Percentiles rank a stretch among this genome's conserved stretches.
phyloP scores from a whole-genome alignment of 306 rosid genomes.

The Benincasa hispida region DNA sequence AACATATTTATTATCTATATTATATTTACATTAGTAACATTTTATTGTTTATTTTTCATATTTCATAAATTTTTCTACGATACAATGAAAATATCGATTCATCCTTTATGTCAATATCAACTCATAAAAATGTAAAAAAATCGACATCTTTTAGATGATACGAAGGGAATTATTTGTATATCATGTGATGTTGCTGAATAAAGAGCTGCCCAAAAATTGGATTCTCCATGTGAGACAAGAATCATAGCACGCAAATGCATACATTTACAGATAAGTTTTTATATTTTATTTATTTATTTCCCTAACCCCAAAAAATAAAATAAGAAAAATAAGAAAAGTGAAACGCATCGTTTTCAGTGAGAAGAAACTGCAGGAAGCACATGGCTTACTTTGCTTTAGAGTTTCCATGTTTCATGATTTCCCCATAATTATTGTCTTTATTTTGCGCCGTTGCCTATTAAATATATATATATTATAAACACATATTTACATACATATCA shows the following conservation, averaged over 20 bases:
- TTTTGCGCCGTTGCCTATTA: background rate
- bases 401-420: background rate
- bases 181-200: background rate
- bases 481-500: too few relatives aligned
- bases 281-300: too few relatives aligned
- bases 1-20: too few relatives aligned
- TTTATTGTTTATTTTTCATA: too few relatives aligned
- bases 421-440: background rate
- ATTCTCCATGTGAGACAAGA: background rate
- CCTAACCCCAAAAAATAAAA: background rate
- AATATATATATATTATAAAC: too few relatives aligned
- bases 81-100: too few relatives aligned
- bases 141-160: too few relatives aligned
- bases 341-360: constrained; percentile 1
- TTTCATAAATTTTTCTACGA: too few relatives aligned
- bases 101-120: too few relatives aligned
- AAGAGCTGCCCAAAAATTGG: background rate
- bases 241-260: constrained; percentile 4
- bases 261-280: background rate
- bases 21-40: too few relatives aligned
- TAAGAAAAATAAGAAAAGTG: background rate
- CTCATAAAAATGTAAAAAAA: too few relatives aligned
- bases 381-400: background rate
- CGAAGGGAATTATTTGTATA: background rate
- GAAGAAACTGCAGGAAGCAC: background rate